Evolutionary conservation across 1,284 basidiomycete species (phyloP), one percentile per base, ranked within the genome.

Genomic region (Boletus albobrunnescens): DNA sequence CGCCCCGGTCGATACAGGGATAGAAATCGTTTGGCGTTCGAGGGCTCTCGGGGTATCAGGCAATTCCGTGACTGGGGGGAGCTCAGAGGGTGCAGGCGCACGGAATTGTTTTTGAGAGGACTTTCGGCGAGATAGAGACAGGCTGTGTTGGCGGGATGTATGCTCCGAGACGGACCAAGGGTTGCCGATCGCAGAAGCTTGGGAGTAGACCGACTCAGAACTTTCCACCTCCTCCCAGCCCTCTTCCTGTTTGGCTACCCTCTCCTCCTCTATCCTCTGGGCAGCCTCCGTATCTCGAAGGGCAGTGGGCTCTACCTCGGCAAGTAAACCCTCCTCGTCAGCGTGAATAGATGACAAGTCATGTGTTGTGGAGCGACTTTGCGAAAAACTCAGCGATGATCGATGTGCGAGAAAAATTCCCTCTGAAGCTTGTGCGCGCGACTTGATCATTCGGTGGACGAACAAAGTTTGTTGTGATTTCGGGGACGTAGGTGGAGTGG

Each of bases 181-280:
- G n/a, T 60, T 56, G n/a, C 61, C 55, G 5, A 44, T 1, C 2
- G 63, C 64, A 36, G 60, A 62, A 8, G 16, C 26, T 38, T 62
- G 63, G 2, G 60, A 62, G 33, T 62, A 62, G 6, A 42, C 14
- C 0, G 60, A 62, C 12, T 33, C 53, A 1, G 46, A 17, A 14
- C 36, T 56, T 2, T 44, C 37, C n/a, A 13, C 26, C 6, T 48
- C 43, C 2, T 23, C 46, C 37, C 26, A 41, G 6, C 42, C 44
- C 2, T 28, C 53, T 7, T 44, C 49, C 3, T 23, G 41, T 7
- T 44, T 33, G 0, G 14, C 23, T 4, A 20, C 13, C 12, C 2
- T 33, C 33, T 8, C 22, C 1, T 26, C 16, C 20, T 26, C n/a
- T 11, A 16, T 38, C 24, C 16, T 36, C 32, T 33, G 32, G 9